A percentile compares a stretch with the other conserved stretches of the same genome.
Evolutionary conservation across 257 asterid genomes (phyloP).

Genomic region (Solanum virginianum): DNA sequence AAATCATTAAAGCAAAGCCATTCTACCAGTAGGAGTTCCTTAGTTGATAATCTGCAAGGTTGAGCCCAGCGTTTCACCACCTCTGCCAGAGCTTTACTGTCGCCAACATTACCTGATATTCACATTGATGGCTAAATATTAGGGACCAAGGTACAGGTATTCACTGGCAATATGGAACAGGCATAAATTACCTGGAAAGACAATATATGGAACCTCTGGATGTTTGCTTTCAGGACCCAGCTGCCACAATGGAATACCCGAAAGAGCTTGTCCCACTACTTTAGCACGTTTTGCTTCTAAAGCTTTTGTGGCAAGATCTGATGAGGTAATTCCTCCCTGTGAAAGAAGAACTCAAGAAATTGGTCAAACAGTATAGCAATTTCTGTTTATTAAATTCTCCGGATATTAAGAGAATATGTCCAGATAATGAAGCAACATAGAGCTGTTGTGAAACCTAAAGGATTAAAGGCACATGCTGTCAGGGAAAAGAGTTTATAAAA

Average conservation of each 20-base stretch:
- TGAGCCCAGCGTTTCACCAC: conserved; percentile 71
- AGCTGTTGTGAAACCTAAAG: not conserved
- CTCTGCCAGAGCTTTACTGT: conserved; percentile 75
- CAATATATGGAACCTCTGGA: conserved; percentile 89
- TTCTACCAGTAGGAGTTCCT: conserved; percentile 75
- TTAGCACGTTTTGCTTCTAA: conserved; percentile 85
- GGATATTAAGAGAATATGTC: not conserved
- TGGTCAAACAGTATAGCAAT: not conserved
- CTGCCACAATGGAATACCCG: conserved; percentile 97
- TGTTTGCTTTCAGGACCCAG: conserved; percentile 95
- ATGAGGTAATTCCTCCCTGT: conserved; percentile 97
- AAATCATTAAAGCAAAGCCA: conserved; percentile 1
- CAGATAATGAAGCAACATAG: not conserved
- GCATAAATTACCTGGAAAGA: conserved; percentile 68
- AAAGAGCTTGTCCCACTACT: conserved; percentile 87
- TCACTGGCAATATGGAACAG: not conserved
- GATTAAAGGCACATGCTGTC: not conserved
- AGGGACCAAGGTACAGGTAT: not conserved
- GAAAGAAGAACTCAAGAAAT: not conserved
- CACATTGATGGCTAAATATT: conserved; percentile 1
- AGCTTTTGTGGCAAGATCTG: conserved; percentile 95
- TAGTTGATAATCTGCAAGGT: conserved; percentile 63
- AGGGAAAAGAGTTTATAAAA: not conserved
- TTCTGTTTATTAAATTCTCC: not conserved
- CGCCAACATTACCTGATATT: conserved; percentile 91